Base-by-base conservation (phyloP, 345 rosid genomes). In the Clausena lansium region DNA sequence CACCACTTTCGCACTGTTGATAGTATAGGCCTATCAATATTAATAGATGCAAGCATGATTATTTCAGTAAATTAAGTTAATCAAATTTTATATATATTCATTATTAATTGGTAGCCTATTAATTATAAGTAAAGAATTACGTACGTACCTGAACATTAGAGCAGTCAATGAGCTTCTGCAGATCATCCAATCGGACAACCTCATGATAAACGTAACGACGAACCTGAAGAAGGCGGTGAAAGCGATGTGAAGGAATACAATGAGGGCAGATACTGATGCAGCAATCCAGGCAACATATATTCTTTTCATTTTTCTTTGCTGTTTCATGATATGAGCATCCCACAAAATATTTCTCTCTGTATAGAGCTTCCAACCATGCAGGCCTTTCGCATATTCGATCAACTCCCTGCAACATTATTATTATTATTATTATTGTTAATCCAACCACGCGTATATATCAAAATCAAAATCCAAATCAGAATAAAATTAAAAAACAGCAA, bases 171-270 rank as follows among this genome's bases (percentile, higher is more conserved):
- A 96, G 97, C 82, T 87, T 96, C 73, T 91, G 85, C 30, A 96
- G 93, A 85, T 96, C 99, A 78, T 96, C 98, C 78, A 96, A 82
- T 80, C 99, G 77, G 73, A 96, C 99, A 73, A 96, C 99, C 13
- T 96, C 99, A 30, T 94, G 99, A 80, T 96, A 96, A 11, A 96
- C 98, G 64, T 96, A 96, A 7, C 98, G 97, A 8, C 99, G 97
- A 78, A 95, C 86, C 74, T 96, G 99, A 77, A 96, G 99, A 61
- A 96, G 98, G 25, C 97, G 80, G 50, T 96, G 98, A 77, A 83
- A 90, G 74, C 95, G 92, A 81, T 96, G 99, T 14, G 92, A 87
- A 1, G 97, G 90, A 5, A 96, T 85, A 70, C 99, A 96, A 35
- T 94, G 97, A 87, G 99, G 97, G 81, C 99, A 96, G 5, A 96